A percentile compares a stretch with the other conserved stretches of the same genome.
phyloP scores from a whole-genome alignment of 176 grass and related monocot genomes.

The Zea luxurians region DNA sequence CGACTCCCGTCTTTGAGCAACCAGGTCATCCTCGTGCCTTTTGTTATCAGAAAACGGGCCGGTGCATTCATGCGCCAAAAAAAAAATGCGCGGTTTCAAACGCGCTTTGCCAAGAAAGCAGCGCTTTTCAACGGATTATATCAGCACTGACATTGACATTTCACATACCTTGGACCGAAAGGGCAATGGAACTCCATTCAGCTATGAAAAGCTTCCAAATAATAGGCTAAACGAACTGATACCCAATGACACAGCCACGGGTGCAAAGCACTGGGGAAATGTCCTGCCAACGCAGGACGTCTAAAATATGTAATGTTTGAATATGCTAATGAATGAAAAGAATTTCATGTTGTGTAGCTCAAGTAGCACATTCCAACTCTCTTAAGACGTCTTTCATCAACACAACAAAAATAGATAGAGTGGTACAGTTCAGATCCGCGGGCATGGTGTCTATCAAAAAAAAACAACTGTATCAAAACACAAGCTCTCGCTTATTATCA shows the following conservation, averaged over 20 bases:
- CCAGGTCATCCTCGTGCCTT: slow-evolving; percentile 18
- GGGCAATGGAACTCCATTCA: not conserved
- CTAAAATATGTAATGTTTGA: not conserved
- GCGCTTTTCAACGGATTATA: not conserved
- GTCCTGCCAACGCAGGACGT: not conserved
- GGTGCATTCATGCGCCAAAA: slow-evolving; percentile 6
- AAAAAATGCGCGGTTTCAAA: not conserved
- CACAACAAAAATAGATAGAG: not conserved
- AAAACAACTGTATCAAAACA: slow-evolving; percentile 41
- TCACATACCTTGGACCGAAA: slow-evolving; percentile 20
- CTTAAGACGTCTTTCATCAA: not conserved
- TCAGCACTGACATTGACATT: not conserved
- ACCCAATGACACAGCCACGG: not conserved
- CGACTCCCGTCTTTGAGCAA: slow-evolving; percentile 33
- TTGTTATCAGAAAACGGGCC: slow-evolving; percentile 4
- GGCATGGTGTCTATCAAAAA: slow-evolving; percentile 15
- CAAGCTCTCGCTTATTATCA: slow-evolving; percentile 39
- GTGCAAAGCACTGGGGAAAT: not conserved
- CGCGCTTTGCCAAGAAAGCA: not conserved
- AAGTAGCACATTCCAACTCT: not conserved
- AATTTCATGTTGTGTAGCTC: not conserved
- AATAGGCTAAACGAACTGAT: not conserved
- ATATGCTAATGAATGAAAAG: not conserved
- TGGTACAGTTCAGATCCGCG: not conserved
- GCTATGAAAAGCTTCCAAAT: not conserved